Evolutionary conservation across 106 monocot species (phyloP), one percentile per base, ranked within the genome.

Genomic region (Dactylorhiza incarnata): DNA sequence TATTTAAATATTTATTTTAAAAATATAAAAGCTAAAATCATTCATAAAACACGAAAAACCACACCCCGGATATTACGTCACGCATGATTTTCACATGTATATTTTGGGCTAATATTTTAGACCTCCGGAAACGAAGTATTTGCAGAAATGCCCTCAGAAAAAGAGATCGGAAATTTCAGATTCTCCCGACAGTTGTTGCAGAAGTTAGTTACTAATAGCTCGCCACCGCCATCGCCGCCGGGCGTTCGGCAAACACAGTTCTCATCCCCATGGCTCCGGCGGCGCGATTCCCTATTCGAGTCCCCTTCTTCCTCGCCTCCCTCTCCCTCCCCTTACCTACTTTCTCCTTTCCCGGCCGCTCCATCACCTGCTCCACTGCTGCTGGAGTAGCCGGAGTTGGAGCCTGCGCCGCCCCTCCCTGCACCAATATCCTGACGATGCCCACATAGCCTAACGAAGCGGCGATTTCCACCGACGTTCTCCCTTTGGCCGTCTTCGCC

Each of bases 401-500:
- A 12, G 6, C 49, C 12, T 52, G 45, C 11, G 5, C 12, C 15
- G 80, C 85, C 1, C 81, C 78, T 17, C 75, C 76, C 44, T 77
- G 58, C 19, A 46, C 66, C 12, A 86, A 55, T 44, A 85, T 79
- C 74, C 83, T 75, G 0, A 23, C 63, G 17, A 89, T 84, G 69
- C 83, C 83, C 0, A 54, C 75, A 74, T 81, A 83, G 0, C 86
- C 86, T 16, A 83, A 23, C 20, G 83, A 72, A 13, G 16, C 47
- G 13, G 89, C 85, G 6, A 83, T 79, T 71, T 81, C 49, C 74
- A 79, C 74, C 0, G 81, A 75, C 62, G 86, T 83, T 19, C 65
- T 54, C n/a, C 89, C 89, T 45, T 86, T 89, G 11, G 10, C 70
- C 0, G 83, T 89, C 63, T 72, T 72, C 52, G 83, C 81, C 79